Conservation (phyloP, 140 eudicot species). For the Flaveria floridana region DNA sequence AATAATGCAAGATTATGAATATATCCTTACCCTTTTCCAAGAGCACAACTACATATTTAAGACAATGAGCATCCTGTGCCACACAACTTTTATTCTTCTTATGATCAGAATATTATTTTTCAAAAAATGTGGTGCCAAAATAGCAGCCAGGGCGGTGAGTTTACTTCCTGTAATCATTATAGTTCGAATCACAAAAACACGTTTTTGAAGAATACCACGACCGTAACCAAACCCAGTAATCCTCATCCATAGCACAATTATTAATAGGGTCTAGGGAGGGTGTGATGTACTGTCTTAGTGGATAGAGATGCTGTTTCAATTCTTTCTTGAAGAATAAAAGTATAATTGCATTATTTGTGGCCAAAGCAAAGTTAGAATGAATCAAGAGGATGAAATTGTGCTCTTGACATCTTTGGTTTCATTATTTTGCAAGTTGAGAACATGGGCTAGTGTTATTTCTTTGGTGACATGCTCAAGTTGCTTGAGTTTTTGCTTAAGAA, state of each 20-base stretch:
- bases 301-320: too few species aligned
- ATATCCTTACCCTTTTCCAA: slow-evolving; percentile 32
- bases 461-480: slow-evolving; percentile 51
- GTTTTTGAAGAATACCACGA: neutral
- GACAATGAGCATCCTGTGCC: slow-evolving; percentile 34
- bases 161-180: neutral
- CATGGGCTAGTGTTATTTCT: slow-evolving; percentile 42
- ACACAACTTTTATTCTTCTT: slow-evolving; percentile 25
- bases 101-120: neutral
- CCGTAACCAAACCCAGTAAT: too few species aligned
- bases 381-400: slow-evolving; percentile 45
- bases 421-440: slow-evolving; percentile 26
- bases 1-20: slow-evolving; percentile 25
- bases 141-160: neutral
- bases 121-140: neutral
- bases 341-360: slow-evolving; percentile 33
- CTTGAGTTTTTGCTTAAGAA: slow-evolving; percentile 45
- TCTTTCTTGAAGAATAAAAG: slow-evolving; percentile 20
- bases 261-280: too few species aligned
- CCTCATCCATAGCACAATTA: too few species aligned
- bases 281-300: too few species aligned
- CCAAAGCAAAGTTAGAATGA: slow-evolving; percentile 11
- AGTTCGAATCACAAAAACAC: slow-evolving; percentile 8
- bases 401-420: slow-evolving; percentile 41
- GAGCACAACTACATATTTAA: slow-evolving; percentile 24